A percentile compares a stretch with the other conserved stretches of the same genome.
Evolutionary conservation across 805 yeast species (phyloP).

Genomic region (Candida yuanshanica): DNA sequence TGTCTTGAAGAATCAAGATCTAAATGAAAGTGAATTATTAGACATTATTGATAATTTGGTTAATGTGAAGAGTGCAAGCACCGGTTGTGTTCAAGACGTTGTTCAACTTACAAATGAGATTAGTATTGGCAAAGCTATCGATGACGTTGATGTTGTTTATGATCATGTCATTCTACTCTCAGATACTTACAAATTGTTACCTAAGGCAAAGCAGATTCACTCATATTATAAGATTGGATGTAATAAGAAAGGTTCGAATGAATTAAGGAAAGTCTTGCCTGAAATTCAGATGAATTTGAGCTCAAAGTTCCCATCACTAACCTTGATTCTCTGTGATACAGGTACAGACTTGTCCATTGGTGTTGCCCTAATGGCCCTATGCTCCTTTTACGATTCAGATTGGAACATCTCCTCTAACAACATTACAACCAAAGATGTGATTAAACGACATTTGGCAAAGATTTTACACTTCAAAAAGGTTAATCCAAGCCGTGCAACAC

Average conservation of each 20-base stretch:
- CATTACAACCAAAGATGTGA: slow-evolving; percentile 41
- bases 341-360: slow-evolving; percentile 68
- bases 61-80: background rate
- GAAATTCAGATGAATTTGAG: slow-evolving; percentile 30
- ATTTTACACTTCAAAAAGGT: slow-evolving; percentile 44
- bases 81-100: slow-evolving; percentile 7
- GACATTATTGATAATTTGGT: slow-evolving; percentile 8
- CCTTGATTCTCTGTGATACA: slow-evolving; percentile 50
- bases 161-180: slow-evolving; percentile 10
- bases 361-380: slow-evolving; percentile 46
- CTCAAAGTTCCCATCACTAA: background rate
- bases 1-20: slow-evolving; percentile 20
- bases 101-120: slow-evolving; percentile 13
- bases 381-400: slow-evolving; percentile 35
- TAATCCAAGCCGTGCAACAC: slow-evolving; percentile 74
- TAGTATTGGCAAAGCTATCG: slow-evolving; percentile 20
- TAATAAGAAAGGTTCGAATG: slow-evolving; percentile 64
- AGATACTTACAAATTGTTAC: background rate
- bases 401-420: slow-evolving; percentile 29
- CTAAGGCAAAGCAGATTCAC: background rate
- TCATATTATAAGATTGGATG: slow-evolving; percentile 26
- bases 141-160: slow-evolving; percentile 7
- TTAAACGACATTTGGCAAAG: slow-evolving; percentile 50
- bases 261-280: slow-evolving; percentile 44
- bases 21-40: slow-evolving; percentile 28